Conservation (phyloP, 768 basidiomycete species). For the Russula vinacea region DNA sequence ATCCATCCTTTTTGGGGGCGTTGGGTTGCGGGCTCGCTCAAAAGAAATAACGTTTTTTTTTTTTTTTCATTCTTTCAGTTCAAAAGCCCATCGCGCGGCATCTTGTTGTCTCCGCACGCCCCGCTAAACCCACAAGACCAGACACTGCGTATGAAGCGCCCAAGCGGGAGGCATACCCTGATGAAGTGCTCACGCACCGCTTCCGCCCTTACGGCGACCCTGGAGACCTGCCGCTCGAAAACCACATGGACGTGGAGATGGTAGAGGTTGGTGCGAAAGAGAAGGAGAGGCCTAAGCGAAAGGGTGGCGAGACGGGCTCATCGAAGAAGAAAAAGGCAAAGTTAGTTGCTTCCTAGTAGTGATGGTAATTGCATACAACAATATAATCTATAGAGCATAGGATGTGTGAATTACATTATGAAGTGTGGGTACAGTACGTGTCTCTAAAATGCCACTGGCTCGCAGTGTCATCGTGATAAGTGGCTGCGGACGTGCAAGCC, state of each 20-base stretch:
- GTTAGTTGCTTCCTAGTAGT: not conserved
- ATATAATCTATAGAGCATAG: not conserved
- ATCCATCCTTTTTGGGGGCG: not conserved
- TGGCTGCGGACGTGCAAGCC: slow-evolving; percentile 37
- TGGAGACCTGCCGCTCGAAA: not conserved
- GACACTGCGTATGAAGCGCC: slow-evolving; percentile 10
- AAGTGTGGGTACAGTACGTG: not conserved
- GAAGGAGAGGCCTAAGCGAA: slow-evolving; percentile 23
- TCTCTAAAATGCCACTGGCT: not conserved
- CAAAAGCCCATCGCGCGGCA: slow-evolving; percentile 25
- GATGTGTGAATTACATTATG: not conserved
- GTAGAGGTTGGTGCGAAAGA: slow-evolving; percentile 2
- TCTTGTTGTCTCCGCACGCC: slow-evolving; percentile 20
- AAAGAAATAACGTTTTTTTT: too few species aligned
- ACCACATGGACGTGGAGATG: slow-evolving; percentile 9
- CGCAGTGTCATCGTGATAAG: not conserved
- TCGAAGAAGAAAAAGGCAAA: slow-evolving; percentile 28
- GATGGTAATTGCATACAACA: not conserved
- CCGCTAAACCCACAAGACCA: slow-evolving; percentile 15
- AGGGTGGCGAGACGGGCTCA: slow-evolving; percentile 10
- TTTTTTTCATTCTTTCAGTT: not conserved
- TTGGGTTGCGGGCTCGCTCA: not conserved
- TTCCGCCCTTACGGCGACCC: slow-evolving; percentile 27
- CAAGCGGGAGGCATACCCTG: slow-evolving; percentile 27
- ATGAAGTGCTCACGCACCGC: slow-evolving; percentile 24